Conservation (phyloP, 352 stramenopile species). For the Aphanomyces invadans region DNA sequence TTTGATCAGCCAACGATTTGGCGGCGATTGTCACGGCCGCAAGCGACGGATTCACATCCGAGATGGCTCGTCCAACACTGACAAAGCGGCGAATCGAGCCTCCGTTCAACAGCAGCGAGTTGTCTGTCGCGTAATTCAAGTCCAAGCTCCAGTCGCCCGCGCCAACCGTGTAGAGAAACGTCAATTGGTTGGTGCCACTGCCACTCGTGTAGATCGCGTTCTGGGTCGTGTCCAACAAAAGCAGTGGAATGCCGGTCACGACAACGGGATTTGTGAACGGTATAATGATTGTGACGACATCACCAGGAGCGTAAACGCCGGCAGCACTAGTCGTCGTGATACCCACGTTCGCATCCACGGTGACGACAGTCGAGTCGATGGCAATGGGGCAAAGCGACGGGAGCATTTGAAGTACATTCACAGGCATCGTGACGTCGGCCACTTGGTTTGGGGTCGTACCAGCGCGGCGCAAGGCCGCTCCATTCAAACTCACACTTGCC, state of each 20-base stretch:
- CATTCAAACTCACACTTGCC: conserved; percentile 46
- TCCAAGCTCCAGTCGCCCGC: conserved; percentile 51
- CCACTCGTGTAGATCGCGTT: conserved; percentile 55
- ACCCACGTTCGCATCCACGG: conserved; percentile 46
- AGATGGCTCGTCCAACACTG: conserved; percentile 29
- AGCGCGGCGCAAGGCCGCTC: conserved; percentile 61
- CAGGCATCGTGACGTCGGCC: conserved; percentile 39
- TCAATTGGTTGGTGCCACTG: conserved; percentile 37
- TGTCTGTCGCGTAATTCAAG: conserved; percentile 46
- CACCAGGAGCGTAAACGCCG: conserved; percentile 59
- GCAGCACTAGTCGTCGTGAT: conserved; percentile 43
- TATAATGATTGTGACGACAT: conserved; percentile 51
- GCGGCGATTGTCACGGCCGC: background rate
- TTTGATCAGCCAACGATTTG: conserved; percentile 16
- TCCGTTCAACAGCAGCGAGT: conserved; percentile 51
- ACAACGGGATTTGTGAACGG: conserved; percentile 73
- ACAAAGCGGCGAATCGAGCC: conserved; percentile 42
- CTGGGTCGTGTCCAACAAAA: conserved; percentile 66
- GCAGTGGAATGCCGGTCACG: conserved; percentile 50
- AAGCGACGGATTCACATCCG: conserved; percentile 38
- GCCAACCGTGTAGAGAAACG: conserved; percentile 58
- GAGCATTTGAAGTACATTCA: conserved; percentile 38
- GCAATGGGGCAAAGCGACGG: conserved; percentile 43
- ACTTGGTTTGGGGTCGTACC: conserved; percentile 61
- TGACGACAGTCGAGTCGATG: conserved; percentile 53